Percentiles rank a stretch among this genome's conserved stretches.
Evolutionary conservation across 2,329 filamentous ascomycete genomes (phyloP).

Genomic region (Fusarium tupiense): DNA sequence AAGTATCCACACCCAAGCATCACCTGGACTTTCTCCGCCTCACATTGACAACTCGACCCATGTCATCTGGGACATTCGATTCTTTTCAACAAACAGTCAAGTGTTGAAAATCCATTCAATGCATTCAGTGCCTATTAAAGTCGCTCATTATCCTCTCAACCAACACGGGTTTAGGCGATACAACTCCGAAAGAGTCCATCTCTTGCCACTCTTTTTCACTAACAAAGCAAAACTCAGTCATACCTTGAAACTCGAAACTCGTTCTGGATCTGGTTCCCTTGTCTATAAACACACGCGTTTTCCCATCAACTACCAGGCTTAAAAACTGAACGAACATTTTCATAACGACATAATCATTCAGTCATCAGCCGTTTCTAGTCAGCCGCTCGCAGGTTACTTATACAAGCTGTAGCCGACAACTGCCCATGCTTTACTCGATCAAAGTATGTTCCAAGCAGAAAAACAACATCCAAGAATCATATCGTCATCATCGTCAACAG

Average conservation of each 20-base stretch:
- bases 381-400: constrained; percentile 42
- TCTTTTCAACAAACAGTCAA: not conserved
- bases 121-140: not conserved
- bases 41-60: constrained; percentile 32
- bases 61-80: constrained; percentile 24
- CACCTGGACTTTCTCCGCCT: constrained; percentile 32
- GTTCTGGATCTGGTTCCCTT: constrained; percentile 18
- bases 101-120: not conserved
- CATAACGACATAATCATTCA: constrained; percentile 46
- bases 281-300: constrained; percentile 25
- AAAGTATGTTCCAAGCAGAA: constrained; percentile 40
- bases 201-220: not conserved
- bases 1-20: constrained; percentile 34
- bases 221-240: constrained; percentile 2
- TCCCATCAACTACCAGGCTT: constrained; percentile 14
- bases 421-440: constrained; percentile 41
- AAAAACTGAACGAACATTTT: constrained; percentile 32
- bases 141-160: not conserved
- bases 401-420: constrained; percentile 37
- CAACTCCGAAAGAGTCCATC: not conserved
- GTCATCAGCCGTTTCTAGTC: constrained; percentile 44
- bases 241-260: not conserved
- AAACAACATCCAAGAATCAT: constrained; percentile 36
- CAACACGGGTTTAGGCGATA: not conserved
- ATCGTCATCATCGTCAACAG: constrained; percentile 28